Evolutionary conservation across 2,329 filamentous ascomycete genomes (phyloP), one percentile per base, ranked within the genome.

Genomic region (Exophiala oligosperma): DNA sequence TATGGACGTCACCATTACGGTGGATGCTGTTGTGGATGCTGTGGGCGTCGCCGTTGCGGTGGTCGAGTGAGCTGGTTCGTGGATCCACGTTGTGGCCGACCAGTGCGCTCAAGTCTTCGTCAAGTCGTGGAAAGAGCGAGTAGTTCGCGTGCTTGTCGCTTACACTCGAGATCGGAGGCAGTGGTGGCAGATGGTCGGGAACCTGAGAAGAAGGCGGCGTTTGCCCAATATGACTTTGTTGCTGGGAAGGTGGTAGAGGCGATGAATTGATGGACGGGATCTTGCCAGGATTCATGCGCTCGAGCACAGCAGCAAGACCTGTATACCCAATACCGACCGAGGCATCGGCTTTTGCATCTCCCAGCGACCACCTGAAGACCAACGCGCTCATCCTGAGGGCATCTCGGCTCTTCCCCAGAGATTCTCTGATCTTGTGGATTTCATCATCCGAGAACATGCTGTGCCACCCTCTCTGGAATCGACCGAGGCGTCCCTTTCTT

Each of bases 311-410:
- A 1, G 84, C 82, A 6, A 90, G 77, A 3, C 85, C 85, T 1
- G 85, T 85, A 67, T 87, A 90, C 44, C 87, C 87, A 47, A 88
- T 87, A 17, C 85, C 84, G 43, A 84, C 79, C 11, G 84, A 79
- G 14, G 81, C 80, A 63, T 87, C 84, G 14, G 82, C 80, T 68
- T 81, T 83, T 21, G 78, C 77, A 29, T 78, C 78, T 7, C 84
- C 84, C 2, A 88, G 74, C 21, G 81, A 84, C 84, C 85, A 89
- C 64, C 86, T 81, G 70, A 89, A 84, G 65, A 86, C 80, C 46
- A 85, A 76, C 6, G 84, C 81, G 67, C 84, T 87, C 77, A 88
- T 84, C 64, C 81, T 81, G 49, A 89, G 72, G 1, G 83, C 80
- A 64, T 88, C 85, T 8, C 82, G 79, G 11, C 81, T 86, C 69